phyloP scores from a whole-genome alignment of 805 yeast species.

The Candida maesae region DNA sequence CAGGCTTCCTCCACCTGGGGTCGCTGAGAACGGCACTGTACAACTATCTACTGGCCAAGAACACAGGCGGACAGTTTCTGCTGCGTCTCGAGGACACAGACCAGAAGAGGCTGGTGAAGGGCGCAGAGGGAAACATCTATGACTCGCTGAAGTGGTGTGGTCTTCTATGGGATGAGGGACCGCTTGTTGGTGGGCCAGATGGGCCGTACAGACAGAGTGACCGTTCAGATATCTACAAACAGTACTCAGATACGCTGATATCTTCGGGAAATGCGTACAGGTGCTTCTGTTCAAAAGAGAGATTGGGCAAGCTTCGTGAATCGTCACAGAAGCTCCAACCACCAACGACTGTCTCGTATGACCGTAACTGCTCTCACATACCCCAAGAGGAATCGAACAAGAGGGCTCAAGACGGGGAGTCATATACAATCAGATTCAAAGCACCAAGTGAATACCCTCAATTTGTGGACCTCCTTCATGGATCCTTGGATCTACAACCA shows the following conservation, averaged over 20 bases:
- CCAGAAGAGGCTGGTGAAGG: conserved; percentile 67
- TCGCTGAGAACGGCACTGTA: conserved; percentile 90
- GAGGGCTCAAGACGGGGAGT: conserved; percentile 31
- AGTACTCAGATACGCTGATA: conserved; percentile 54
- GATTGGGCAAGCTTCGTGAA: conserved; percentile 63
- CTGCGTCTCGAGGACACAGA: conserved; percentile 93
- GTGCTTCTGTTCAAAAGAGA: conserved; percentile 80
- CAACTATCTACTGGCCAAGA: conserved; percentile 76
- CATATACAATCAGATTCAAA: conserved; percentile 65
- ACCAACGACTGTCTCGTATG: conserved; percentile 90
- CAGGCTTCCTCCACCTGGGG: conserved; percentile 92
- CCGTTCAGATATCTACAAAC: conserved; percentile 58
- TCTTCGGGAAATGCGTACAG: conserved; percentile 73
- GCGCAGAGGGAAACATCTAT: conserved; percentile 80
- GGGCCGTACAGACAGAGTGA: conserved; percentile 90
- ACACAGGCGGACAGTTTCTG: conserved; percentile 76
- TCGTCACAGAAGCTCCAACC: conserved; percentile 75
- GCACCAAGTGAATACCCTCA: conserved; percentile 69
- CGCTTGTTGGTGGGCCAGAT: conserved; percentile 37
- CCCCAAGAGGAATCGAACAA: conserved; percentile 37
- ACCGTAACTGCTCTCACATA: conserved; percentile 65
- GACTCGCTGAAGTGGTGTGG: conserved; percentile 77
- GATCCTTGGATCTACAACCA: conserved; percentile 70
- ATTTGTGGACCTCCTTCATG: conserved; percentile 76
- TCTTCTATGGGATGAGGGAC: conserved; percentile 78